These are phyloP conservation scores for Pythium phragmitis DNA, from an alignment of 352 stramenopile genomes.

Conservation along the genomic window DNA sequence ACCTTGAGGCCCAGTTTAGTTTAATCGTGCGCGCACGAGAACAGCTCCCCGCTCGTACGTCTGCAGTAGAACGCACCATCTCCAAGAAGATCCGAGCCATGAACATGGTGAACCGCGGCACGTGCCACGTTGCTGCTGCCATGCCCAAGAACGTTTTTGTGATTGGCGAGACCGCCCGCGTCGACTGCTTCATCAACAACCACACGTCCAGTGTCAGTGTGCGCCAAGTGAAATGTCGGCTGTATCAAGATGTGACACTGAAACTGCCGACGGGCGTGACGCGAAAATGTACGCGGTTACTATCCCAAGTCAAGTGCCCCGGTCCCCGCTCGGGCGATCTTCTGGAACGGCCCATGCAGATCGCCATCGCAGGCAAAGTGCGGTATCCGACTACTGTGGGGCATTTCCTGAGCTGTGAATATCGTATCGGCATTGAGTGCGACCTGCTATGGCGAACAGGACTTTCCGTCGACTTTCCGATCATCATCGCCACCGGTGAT, in stretches of 20 bases:
- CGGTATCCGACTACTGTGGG: conserved; percentile 54
- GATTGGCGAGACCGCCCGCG: conserved; percentile 51
- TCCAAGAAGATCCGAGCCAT: conserved; percentile 62
- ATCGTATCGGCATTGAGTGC: conserved; percentile 62
- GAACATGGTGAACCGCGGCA: conserved; percentile 53
- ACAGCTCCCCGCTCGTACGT: conserved; percentile 28
- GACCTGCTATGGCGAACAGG: conserved; percentile 37
- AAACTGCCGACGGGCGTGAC: conserved; percentile 35
- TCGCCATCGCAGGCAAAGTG: conserved; percentile 51
- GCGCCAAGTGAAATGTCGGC: conserved; percentile 44
- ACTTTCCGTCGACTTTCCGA: conserved; percentile 30
- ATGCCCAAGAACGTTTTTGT: conserved; percentile 65
- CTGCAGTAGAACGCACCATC: conserved; percentile 54
- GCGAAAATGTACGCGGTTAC: conserved; percentile 39
- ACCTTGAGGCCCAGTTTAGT: conserved; percentile 58
- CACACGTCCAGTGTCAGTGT: conserved; percentile 54
- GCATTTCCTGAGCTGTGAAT: conserved; percentile 59
- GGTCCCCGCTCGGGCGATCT: conserved; percentile 49
- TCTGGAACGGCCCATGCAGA: conserved; percentile 58
- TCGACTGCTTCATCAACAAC: conserved; percentile 78
- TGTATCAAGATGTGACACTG: conserved; percentile 66
- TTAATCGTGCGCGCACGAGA: conserved; percentile 45
- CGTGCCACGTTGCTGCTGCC: conserved; percentile 56
- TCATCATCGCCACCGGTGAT: conserved; percentile 27
- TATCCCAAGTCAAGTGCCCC: conserved; percentile 54